Percentiles rank a stretch among this genome's conserved stretches.
Evolutionary conservation across 441 rosid species (phyloP).

Genomic region (Aquilaria agallochum): DNA sequence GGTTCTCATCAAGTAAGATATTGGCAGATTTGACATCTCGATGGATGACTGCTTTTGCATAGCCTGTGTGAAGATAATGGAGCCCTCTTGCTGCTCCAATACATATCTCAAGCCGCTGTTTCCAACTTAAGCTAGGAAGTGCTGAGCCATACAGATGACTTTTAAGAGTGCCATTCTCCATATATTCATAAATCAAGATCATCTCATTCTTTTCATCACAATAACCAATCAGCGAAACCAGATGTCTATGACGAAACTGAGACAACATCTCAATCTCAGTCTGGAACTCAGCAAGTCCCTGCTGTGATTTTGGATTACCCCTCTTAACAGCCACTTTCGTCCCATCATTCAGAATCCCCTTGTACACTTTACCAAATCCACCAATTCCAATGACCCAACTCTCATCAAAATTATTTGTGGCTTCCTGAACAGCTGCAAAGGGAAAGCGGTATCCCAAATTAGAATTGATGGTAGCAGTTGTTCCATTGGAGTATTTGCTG

Average conservation of each 20-base stretch:
- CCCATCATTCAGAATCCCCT: constrained; percentile 69
- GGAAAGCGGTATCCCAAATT: constrained; percentile 69
- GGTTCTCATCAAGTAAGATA: constrained; percentile 83
- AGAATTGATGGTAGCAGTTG: constrained; percentile 50
- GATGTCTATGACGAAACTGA: constrained; percentile 90
- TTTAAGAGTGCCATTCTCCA: constrained; percentile 94
- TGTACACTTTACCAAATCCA: constrained; percentile 94
- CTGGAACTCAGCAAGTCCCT: constrained; percentile 89
- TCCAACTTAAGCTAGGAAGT: constrained; percentile 79
- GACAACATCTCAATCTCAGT: constrained; percentile 97
- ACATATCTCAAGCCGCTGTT: constrained; percentile 83
- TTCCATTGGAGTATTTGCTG: constrained; percentile 67
- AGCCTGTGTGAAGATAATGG: constrained; percentile 93
- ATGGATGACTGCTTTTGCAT: constrained; percentile 91
- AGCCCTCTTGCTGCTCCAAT: constrained; percentile 94
- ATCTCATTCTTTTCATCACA: constrained; percentile 94
- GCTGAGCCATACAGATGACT: constrained; percentile 86
- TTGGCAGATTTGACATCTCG: constrained; percentile 97
- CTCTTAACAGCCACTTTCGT: constrained; percentile 87
- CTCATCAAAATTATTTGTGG: constrained; percentile 87
- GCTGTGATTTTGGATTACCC: constrained; percentile 88
- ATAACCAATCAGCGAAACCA: constrained; percentile 88
- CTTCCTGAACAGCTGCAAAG: constrained; percentile 73
- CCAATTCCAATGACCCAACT: constrained; percentile 83
- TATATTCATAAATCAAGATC: constrained; percentile 90